These are phyloP conservation scores for Davidsoniella eucalypti DNA, from an alignment of 2,329 filamentous ascomycete genomes.

Conservation along the genomic window DNA sequence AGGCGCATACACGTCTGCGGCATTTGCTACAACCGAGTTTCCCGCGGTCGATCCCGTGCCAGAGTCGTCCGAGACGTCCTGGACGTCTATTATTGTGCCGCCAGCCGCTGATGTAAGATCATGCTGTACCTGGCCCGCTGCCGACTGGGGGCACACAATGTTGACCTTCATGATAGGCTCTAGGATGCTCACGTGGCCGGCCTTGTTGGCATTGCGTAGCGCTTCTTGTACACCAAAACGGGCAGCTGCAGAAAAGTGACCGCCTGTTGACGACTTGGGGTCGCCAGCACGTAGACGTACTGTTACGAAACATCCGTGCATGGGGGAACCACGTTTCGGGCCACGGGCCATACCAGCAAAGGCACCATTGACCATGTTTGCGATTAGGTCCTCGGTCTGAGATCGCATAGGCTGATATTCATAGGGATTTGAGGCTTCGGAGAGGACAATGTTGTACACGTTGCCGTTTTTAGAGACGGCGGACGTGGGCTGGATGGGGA, in stretches of 20 bases:
- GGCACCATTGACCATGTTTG: slow-evolving; percentile 60
- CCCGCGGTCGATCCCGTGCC: slow-evolving; percentile 13
- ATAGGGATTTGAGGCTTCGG: background rate
- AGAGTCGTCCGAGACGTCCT: slow-evolving; percentile 25
- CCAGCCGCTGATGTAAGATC: slow-evolving; percentile 59
- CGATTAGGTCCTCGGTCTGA: slow-evolving; percentile 28
- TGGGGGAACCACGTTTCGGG: slow-evolving; percentile 60
- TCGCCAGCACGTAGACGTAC: slow-evolving; percentile 43
- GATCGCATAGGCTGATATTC: slow-evolving; percentile 5
- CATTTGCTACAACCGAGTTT: slow-evolving; percentile 15
- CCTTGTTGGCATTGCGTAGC: slow-evolving; percentile 41
- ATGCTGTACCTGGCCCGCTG: slow-evolving; percentile 67
- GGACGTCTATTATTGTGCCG: slow-evolving; percentile 58
- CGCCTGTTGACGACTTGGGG: slow-evolving; percentile 46
- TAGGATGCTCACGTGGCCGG: slow-evolving; percentile 48
- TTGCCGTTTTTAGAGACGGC: slow-evolving; percentile 53
- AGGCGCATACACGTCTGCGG: slow-evolving; percentile 75
- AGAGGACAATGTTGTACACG: slow-evolving; percentile 31
- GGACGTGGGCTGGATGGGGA: slow-evolving; percentile 23
- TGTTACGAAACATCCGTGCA: slow-evolving; percentile 58
- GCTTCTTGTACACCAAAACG: slow-evolving; percentile 48
- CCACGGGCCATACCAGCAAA: slow-evolving; percentile 73
- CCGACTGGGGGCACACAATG: slow-evolving; percentile 70
- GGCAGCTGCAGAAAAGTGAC: slow-evolving; percentile 49
- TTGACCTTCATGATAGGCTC: slow-evolving; percentile 88